Evolutionary conservation across 371 early-diverging fungal genomes (phyloP).

Genomic region (Mucor racemosus): DNA sequence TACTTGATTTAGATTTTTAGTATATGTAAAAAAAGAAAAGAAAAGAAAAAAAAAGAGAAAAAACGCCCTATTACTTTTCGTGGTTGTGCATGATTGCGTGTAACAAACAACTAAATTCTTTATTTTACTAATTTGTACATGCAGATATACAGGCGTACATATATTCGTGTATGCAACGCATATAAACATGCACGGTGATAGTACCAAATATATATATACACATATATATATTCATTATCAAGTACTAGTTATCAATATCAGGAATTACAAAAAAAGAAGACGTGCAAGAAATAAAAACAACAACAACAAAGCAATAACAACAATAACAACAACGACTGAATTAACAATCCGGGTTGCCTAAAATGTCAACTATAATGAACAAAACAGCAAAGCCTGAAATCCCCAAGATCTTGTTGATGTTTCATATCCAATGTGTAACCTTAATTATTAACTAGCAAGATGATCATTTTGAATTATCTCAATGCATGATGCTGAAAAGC

Average conservation of each 20-base stretch:
- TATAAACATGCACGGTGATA: background rate
- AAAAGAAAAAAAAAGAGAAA: background rate
- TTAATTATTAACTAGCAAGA: background rate
- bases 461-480: constrained; percentile 2
- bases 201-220: background rate
- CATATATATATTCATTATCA: background rate
- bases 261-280: background rate
- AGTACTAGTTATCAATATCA: background rate
- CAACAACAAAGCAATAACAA: background rate
- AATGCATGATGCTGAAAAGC: background rate
- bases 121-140: background rate
- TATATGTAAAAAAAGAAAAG: background rate
- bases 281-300: background rate
- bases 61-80: constrained; percentile 1
- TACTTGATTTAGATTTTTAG: constrained; percentile 1
- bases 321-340: background rate
- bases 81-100: constrained; percentile 1
- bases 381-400: background rate
- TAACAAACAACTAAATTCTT: background rate
- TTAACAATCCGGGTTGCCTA: background rate
- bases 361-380: background rate
- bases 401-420: background rate
- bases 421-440: background rate
- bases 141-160: background rate
- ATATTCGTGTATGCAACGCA: background rate